Evolutionary conservation across 345 rosid genomes (phyloP).

Genomic region (Lepidium africanum): DNA sequence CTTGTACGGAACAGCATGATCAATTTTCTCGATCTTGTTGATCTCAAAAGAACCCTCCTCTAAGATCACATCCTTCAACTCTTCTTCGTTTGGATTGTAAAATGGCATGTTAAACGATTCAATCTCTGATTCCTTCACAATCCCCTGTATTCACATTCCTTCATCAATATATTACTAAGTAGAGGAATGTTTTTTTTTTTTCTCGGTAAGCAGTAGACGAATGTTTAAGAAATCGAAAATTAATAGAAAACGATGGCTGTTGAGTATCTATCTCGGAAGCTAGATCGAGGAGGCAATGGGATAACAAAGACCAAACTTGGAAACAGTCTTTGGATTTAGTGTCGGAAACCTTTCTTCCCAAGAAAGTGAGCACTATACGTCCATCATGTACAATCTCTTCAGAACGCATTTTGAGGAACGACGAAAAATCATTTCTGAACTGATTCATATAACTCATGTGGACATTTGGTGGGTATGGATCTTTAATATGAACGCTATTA

Average conservation of each 20-base stretch:
- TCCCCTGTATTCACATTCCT: constrained; percentile 17
- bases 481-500: constrained; percentile 9
- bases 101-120: constrained; percentile 31
- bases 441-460: constrained; percentile 28
- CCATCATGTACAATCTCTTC: constrained; percentile 33
- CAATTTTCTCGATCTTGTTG: constrained; percentile 4
- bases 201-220: too few relatives aligned
- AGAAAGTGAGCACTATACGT: constrained; percentile 26
- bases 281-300: constrained; percentile 28
- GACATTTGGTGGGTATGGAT: constrained; percentile 25
- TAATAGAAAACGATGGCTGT: neutral
- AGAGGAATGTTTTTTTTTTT: too few relatives aligned
- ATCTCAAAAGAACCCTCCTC: constrained; percentile 32
- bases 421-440: constrained; percentile 35
- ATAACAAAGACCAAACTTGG: constrained; percentile 23
- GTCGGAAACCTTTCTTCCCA: constrained; percentile 28
- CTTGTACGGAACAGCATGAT: constrained; percentile 4
- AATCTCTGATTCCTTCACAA: constrained; percentile 13
- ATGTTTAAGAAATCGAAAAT: neutral
- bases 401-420: constrained; percentile 28
- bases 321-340: constrained; percentile 11
- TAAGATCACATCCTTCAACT: constrained; percentile 7
- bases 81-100: constrained; percentile 27
- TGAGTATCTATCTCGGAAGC: constrained; percentile 26
- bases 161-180: neutral